Conservation (phyloP, 345 rosid species). For the Boechera stricta region DNA sequence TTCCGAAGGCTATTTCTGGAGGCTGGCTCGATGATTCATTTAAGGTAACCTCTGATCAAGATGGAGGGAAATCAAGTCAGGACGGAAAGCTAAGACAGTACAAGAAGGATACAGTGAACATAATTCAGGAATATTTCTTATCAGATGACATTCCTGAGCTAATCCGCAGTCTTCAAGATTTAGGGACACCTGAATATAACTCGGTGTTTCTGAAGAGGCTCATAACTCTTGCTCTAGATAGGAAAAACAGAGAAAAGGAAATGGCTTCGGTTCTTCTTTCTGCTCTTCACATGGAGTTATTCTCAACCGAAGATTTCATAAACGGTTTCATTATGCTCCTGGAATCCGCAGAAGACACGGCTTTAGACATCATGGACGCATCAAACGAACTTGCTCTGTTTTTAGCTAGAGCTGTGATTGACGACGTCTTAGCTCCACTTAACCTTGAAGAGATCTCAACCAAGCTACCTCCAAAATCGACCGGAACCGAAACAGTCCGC, state of each 20-base stretch:
- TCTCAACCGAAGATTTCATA: conserved; percentile 87
- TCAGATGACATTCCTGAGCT: conserved; percentile 99
- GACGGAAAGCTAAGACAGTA: conserved; percentile 65
- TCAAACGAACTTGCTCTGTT: conserved; percentile 97
- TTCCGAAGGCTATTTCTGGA: conserved; percentile 73
- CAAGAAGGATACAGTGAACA: conserved; percentile 76
- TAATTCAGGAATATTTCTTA: conserved; percentile 94
- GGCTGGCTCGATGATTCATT: conserved; percentile 92
- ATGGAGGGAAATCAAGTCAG: conserved; percentile 50
- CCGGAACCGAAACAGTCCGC: conserved; percentile 82
- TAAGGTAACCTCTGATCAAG: conserved; percentile 49
- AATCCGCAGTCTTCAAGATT: conserved; percentile 79
- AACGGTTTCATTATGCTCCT: conserved; percentile 92
- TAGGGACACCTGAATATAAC: conserved; percentile 72
- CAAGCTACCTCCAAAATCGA: conserved; percentile 75
- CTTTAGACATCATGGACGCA: conserved; percentile 94
- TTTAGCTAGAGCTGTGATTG: conserved; percentile 96
- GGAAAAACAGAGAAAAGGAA: conserved; percentile 99
- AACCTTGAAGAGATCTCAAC: conserved; percentile 86
- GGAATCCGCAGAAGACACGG: conserved; percentile 96
- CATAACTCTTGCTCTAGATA: conserved; percentile 91
- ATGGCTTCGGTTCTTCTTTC: conserved; percentile 98
- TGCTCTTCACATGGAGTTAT: conserved; percentile 92
- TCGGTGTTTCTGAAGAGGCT: conserved; percentile 88
- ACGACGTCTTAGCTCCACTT: conserved; percentile 88